These are phyloP conservation scores for Cicer arietinum DNA, from an alignment of 306 rosid genomes.

Conservation along the genomic window DNA sequence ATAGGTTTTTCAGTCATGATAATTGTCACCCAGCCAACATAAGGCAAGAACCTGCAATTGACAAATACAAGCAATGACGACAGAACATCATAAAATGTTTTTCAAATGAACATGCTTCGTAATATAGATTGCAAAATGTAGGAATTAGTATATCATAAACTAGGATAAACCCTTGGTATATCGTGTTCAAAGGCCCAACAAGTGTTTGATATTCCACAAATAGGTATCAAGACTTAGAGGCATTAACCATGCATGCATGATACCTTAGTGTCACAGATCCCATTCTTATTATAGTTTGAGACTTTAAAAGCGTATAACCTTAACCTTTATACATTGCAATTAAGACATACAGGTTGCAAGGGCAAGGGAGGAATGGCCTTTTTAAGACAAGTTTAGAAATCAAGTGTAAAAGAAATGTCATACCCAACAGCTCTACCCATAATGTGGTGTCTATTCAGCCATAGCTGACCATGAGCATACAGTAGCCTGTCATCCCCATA, in stretches of 20 bases:
- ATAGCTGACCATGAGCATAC: constrained; percentile 91
- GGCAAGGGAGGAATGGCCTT: neutral
- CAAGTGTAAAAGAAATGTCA: constrained; percentile 33
- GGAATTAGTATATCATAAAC: neutral
- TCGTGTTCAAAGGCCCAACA: constrained; percentile 8
- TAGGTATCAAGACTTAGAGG: neutral
- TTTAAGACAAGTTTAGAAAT: constrained; percentile 1
- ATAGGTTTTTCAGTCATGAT: constrained; percentile 96
- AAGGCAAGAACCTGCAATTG: constrained; percentile 81
- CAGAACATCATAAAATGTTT: constrained; percentile 1
- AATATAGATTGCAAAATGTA: neutral
- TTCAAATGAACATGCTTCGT: constrained; percentile 8
- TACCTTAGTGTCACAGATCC: neutral
- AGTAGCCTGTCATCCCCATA: constrained; percentile 88
- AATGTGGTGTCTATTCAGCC: constrained; percentile 91
- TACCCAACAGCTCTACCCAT: constrained; percentile 99
- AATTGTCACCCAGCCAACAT: constrained; percentile 96
- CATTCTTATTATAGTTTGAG: constrained; percentile 21
- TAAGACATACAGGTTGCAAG: constrained; percentile 9
- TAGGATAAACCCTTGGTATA: neutral
- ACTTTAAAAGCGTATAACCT: constrained; percentile 11
- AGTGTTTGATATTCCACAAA: constrained; percentile 21
- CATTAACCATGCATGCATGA: constrained; percentile 2
- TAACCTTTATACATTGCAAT: constrained; percentile 9
- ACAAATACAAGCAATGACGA: constrained; percentile 23